Conservation (phyloP, 176 grass and related monocot genomes). For the Puccinellia tenuiflora region DNA sequence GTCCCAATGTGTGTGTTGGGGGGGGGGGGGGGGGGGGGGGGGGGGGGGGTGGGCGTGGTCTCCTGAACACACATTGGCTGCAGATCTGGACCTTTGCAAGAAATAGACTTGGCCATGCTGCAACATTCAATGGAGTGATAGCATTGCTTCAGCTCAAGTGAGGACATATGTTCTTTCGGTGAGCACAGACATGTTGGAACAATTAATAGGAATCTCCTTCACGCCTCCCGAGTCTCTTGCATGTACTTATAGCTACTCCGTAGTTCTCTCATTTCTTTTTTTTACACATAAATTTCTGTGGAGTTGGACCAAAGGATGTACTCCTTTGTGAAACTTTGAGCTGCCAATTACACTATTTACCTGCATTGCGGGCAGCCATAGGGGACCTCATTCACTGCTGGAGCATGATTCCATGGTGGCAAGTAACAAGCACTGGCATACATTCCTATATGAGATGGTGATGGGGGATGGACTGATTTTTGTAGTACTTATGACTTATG, state of each 20-base stretch:
- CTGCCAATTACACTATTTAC: not conserved
- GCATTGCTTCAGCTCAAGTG: constrained; percentile 9
- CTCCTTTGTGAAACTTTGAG: not conserved
- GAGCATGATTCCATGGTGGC: not conserved
- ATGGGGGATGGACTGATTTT: not conserved
- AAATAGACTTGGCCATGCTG: constrained; percentile 13
- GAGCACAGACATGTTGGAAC: constrained; percentile 12
- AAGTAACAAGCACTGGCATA: not conserved
- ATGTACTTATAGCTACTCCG: not conserved
- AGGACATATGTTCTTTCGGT: constrained; percentile 15
- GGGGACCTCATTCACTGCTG: not conserved
- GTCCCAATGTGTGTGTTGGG: too few species aligned
- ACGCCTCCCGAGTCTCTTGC: not conserved
- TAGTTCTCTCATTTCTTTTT: not conserved
- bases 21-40: too few species aligned
- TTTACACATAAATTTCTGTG: not conserved
- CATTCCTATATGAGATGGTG: not conserved
- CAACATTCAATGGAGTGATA: not conserved
- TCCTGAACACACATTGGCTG: constrained; percentile 13
- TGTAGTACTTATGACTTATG: not conserved
- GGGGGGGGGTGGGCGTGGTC: not conserved
- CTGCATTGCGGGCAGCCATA: too few species aligned
- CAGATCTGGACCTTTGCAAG: constrained; percentile 24
- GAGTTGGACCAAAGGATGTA: not conserved
- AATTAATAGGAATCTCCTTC: constrained; percentile 18